Percentiles rank a stretch among this genome's conserved stretches.
These are phyloP conservation scores for Leptodontidium sp. DNA, from an alignment of 2,329 filamentous ascomycete genomes.

Conservation along the genomic window DNA sequence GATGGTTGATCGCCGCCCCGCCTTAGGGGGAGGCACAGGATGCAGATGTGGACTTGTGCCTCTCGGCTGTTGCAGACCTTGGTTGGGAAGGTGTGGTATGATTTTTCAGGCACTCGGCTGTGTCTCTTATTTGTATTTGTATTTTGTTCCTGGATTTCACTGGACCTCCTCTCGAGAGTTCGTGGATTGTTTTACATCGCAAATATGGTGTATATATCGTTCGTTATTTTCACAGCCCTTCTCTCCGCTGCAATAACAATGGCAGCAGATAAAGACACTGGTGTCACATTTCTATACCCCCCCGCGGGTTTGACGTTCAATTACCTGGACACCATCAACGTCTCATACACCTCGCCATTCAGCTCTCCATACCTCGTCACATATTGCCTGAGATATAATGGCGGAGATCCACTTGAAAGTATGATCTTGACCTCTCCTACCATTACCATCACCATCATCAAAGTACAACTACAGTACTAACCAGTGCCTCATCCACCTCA, in stretches of 20 bases:
- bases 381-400: conserved; percentile 28
- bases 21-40: background rate
- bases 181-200: background rate
- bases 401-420: conserved; percentile 1
- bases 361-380: conserved; percentile 32
- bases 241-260: background rate
- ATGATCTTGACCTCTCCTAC: background rate
- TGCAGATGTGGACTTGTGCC: background rate
- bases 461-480: background rate
- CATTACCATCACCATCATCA: background rate
- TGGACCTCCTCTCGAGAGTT: background rate
- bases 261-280: conserved; percentile 27
- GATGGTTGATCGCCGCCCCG: background rate
- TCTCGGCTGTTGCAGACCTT: background rate
- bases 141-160: background rate
- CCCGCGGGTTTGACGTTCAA: conserved; percentile 34
- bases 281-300: conserved; percentile 36
- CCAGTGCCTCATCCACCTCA: background rate
- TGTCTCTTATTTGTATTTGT: background rate
- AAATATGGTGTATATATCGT: background rate
- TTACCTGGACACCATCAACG: conserved; percentile 37
- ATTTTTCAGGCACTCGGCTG: background rate
- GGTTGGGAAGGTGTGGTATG: no score
- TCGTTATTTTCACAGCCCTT: background rate
- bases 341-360: conserved; percentile 36